Conservation (phyloP, 2,329 filamentous ascomycete genomes). For the Cephalotrichum gorgonifer region DNA sequence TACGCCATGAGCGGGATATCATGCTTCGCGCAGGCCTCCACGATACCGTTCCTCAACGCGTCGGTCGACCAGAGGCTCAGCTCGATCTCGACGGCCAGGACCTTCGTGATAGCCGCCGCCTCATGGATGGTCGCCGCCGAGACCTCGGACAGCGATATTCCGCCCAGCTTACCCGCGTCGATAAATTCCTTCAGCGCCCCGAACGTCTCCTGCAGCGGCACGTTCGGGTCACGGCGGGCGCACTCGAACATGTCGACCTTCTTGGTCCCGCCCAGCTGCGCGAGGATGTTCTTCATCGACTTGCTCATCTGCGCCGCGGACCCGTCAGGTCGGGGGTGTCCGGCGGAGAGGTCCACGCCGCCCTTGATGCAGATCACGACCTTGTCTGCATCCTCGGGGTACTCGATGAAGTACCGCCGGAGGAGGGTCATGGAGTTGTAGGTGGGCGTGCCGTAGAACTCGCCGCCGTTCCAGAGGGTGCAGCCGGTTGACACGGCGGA, state of each 20-base stretch:
- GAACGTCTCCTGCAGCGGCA: constrained; percentile 32
- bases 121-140: constrained; percentile 36
- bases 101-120: constrained; percentile 30
- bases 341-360: constrained; percentile 28
- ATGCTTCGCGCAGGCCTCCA: constrained; percentile 47
- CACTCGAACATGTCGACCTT: constrained; percentile 51
- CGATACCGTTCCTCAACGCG: constrained; percentile 38
- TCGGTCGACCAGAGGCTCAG: constrained; percentile 39
- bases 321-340: constrained; percentile 31
- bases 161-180: constrained; percentile 38
- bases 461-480: constrained; percentile 51
- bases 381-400: constrained; percentile 53
- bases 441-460: constrained; percentile 52
- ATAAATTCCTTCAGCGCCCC: constrained; percentile 35
- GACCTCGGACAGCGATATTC: constrained; percentile 40
- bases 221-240: constrained; percentile 42
- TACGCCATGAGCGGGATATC: constrained; percentile 63
- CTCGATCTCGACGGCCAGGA: constrained; percentile 43
- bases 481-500: constrained; percentile 34
- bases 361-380: constrained; percentile 56
- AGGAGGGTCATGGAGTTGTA: constrained; percentile 50
- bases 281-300: constrained; percentile 47
- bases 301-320: constrained; percentile 42
- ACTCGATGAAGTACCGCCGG: constrained; percentile 49
- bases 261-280: constrained; percentile 41